Evolutionary conservation across 768 basidiomycete species (phyloP).

Genomic region (Termitomyces eurrhizus): DNA sequence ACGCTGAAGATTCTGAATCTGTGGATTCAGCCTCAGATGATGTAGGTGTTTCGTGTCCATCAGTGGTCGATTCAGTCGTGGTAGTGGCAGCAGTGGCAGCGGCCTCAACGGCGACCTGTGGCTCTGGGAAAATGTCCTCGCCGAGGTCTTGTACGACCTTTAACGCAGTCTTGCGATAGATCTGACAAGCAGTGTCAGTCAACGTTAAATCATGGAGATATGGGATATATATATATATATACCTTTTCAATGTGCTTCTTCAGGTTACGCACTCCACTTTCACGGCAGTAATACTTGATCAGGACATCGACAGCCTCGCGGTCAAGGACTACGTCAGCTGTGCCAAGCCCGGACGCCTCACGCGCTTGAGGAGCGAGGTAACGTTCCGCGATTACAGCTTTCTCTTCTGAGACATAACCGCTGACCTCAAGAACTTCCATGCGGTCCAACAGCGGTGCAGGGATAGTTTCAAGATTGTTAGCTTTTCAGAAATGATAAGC

Average conservation of each 20-base stretch:
- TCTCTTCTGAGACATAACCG: slow-evolving; percentile 93
- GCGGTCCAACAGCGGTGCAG: slow-evolving; percentile 88
- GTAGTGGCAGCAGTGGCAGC: slow-evolving; percentile 18
- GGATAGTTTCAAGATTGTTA: slow-evolving; percentile 90
- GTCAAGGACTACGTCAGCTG: slow-evolving; percentile 79
- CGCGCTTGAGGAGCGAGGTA: slow-evolving; percentile 93
- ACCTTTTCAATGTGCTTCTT: slow-evolving; percentile 99
- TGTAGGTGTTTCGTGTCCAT: slow-evolving; percentile 34
- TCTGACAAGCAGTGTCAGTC: slow-evolving; percentile 40
- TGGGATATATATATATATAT: slow-evolving; percentile 1
- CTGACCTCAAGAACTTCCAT: slow-evolving; percentile 97
- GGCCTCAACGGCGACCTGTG: slow-evolving; percentile 22
- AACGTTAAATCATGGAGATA: background rate
- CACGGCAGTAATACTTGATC: slow-evolving; percentile 96
- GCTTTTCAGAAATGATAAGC: slow-evolving; percentile 36
- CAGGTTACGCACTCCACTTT: slow-evolving; percentile 93
- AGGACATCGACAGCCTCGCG: slow-evolving; percentile 76
- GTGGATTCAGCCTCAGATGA: slow-evolving; percentile 10
- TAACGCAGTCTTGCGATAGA: slow-evolving; percentile 94
- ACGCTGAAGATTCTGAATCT: slow-evolving; percentile 6
- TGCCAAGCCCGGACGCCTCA: slow-evolving; percentile 82
- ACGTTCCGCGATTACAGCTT: slow-evolving; percentile 78
- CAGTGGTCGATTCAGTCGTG: slow-evolving; percentile 30
- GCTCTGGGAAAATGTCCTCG: slow-evolving; percentile 81
- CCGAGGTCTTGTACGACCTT: slow-evolving; percentile 89